These are phyloP conservation scores for Plantago coronopus DNA, from an alignment of 305 asterid genomes.

Conservation along the genomic window DNA sequence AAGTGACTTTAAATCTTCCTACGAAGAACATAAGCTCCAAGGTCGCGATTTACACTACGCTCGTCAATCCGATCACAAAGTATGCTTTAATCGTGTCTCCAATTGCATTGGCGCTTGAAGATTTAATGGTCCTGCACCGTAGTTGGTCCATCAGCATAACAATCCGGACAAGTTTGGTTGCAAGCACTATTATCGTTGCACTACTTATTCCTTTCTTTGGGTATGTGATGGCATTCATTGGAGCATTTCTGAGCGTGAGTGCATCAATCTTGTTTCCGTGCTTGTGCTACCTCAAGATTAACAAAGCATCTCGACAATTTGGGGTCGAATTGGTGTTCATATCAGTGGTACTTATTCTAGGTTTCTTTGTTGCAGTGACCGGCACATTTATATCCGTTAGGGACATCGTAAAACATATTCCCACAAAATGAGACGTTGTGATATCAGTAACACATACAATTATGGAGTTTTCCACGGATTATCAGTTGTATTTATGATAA, in stretches of 20 bases:
- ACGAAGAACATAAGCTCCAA: slow-evolving; percentile 17
- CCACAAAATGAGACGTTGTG: not conserved
- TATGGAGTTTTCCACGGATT: too few species aligned
- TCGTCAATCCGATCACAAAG: slow-evolving; percentile 41
- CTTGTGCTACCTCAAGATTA: slow-evolving; percentile 31
- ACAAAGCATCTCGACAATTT: slow-evolving; percentile 16
- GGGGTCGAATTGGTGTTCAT: slow-evolving; percentile 22
- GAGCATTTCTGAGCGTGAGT: slow-evolving; percentile 32
- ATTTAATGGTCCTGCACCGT: not conserved
- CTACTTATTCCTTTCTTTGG: slow-evolving; percentile 38
- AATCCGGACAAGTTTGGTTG: slow-evolving; percentile 33
- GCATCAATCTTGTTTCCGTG: slow-evolving; percentile 47
- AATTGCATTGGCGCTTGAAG: slow-evolving; percentile 35
- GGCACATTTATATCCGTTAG: slow-evolving; percentile 13
- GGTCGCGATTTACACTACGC: slow-evolving; percentile 43
- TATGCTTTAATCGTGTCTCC: slow-evolving; percentile 40
- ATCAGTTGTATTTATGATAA: too few species aligned
- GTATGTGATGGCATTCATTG: slow-evolving; percentile 46
- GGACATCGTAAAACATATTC: not conserved
- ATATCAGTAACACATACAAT: too few species aligned
- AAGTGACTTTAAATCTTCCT: slow-evolving; percentile 53
- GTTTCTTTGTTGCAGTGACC: slow-evolving; percentile 4
- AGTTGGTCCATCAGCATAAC: slow-evolving; percentile 13
- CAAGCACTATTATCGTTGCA: slow-evolving; percentile 31
- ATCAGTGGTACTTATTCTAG: slow-evolving; percentile 1